These are phyloP conservation scores for Pleurotus sapidus DNA, from an alignment of 768 basidiomycete genomes.

Conservation along the genomic window DNA sequence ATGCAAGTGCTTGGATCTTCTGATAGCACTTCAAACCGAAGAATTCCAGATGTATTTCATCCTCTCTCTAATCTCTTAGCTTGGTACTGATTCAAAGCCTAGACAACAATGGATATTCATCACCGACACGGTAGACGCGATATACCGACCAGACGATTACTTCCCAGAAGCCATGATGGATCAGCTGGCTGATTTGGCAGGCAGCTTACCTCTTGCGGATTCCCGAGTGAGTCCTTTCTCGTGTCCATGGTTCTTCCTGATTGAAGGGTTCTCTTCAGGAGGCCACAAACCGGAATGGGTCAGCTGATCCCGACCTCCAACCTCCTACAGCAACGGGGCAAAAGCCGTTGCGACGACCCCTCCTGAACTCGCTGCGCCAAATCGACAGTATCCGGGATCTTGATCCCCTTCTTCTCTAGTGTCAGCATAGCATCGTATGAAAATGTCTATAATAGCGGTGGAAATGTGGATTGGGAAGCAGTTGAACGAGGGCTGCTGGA, in stretches of 20 bases:
- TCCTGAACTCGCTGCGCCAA: slow-evolving; percentile 64
- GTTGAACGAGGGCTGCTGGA: slow-evolving; percentile 79
- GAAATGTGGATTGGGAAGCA: slow-evolving; percentile 84
- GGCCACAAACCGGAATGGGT: slow-evolving; percentile 14
- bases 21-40: slow-evolving; percentile 92
- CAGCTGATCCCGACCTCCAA: slow-evolving; percentile 19
- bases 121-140: slow-evolving; percentile 94
- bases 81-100: neutral
- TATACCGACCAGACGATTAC: slow-evolving; percentile 84
- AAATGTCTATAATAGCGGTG: slow-evolving; percentile 80
- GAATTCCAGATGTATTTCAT: slow-evolving; percentile 92
- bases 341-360: slow-evolving; percentile 65
- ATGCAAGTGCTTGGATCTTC: slow-evolving; percentile 89
- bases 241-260: neutral
- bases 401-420: slow-evolving; percentile 88
- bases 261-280: neutral
- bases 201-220: slow-evolving; percentile 53
- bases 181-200: slow-evolving; percentile 79
- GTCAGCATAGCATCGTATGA: slow-evolving; percentile 90
- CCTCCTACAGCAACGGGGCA: slow-evolving; percentile 30
- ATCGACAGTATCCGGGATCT: slow-evolving; percentile 83
- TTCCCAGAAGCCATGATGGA: slow-evolving; percentile 88
- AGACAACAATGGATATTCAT: slow-evolving; percentile 99
- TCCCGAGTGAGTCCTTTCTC: slow-evolving; percentile 22
- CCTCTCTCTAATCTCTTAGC: neutral